Percentiles rank a stretch among this genome's conserved stretches.
These are phyloP conservation scores for Suhomyces emberorum DNA, from an alignment of 805 yeast species.

Conservation along the genomic window DNA sequence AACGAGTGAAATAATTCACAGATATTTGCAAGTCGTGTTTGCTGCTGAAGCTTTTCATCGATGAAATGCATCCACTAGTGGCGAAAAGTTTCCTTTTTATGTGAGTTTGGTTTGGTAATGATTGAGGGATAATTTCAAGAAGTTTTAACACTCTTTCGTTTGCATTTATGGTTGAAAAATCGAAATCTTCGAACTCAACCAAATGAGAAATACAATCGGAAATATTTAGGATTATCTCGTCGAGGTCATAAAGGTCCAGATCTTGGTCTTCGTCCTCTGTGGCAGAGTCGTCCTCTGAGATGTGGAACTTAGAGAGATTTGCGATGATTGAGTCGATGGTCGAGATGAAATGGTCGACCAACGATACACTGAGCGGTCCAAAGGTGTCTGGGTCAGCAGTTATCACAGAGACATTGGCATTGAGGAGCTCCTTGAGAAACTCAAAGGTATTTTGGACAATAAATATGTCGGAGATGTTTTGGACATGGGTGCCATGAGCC, in stretches of 20 bases:
- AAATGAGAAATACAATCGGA: constrained; percentile 1
- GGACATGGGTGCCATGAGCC: neutral
- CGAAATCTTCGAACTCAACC: constrained; percentile 5
- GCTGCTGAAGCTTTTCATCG: constrained; percentile 27
- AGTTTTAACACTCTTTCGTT: constrained; percentile 3
- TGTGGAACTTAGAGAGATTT: neutral
- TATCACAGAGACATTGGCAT: constrained; percentile 1
- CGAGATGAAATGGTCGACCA: neutral
- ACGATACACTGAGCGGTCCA: neutral
- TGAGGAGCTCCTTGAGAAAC: constrained; percentile 5
- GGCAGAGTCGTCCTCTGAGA: neutral
- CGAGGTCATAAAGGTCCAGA: constrained; percentile 5
- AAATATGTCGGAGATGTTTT: constrained; percentile 7
- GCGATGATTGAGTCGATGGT: neutral
- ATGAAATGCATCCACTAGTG: constrained; percentile 31
- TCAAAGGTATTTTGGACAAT: constrained; percentile 1
- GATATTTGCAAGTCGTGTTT: constrained; percentile 17
- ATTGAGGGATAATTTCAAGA: constrained; percentile 1
- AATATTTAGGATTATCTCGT: constrained; percentile 3
- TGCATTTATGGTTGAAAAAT: neutral
- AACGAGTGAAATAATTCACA: constrained; percentile 8
- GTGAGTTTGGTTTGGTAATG: constrained; percentile 8
- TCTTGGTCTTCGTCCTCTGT: constrained; percentile 3
- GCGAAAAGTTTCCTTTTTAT: constrained; percentile 31
- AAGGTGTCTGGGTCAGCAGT: neutral